phyloP scores from a whole-genome alignment of 805 yeast species.

The Kodamaea hsintzibuensis region DNA sequence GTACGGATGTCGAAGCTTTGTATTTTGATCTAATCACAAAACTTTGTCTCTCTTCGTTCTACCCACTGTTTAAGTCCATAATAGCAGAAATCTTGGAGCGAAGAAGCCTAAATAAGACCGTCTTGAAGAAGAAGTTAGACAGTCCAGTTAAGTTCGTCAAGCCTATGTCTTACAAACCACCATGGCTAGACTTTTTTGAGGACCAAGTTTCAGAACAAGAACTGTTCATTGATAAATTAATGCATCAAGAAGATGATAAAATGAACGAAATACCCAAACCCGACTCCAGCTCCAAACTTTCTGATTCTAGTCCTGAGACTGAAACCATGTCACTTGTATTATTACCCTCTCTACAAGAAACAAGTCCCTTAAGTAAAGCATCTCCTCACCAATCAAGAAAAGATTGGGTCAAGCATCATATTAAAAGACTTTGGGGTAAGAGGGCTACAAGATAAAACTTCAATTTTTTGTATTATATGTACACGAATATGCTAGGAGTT shows the following conservation, averaged over 20 bases:
- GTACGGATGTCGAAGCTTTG: not conserved
- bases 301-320: not conserved
- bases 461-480: constrained; percentile 1
- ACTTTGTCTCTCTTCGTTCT: not conserved
- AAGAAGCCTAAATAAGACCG: not conserved
- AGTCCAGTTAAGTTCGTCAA: not conserved
- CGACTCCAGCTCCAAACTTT: not conserved
- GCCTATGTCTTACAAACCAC: constrained; percentile 4
- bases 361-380: not conserved
- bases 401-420: not conserved
- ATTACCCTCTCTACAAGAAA: not conserved
- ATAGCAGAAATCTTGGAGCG: not conserved
- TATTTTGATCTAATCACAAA: not conserved
- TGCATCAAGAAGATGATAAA: not conserved
- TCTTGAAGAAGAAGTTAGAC: not conserved
- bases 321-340: not conserved
- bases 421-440: not conserved
- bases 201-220: not conserved
- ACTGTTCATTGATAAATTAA: not conserved
- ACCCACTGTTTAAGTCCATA: not conserved
- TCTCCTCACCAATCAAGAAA: not conserved
- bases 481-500: constrained; percentile 3
- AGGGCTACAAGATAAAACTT: not conserved
- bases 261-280: not conserved
- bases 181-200: not conserved